Evolutionary conservation across 2,329 filamentous ascomycete genomes (phyloP), one percentile per base, ranked within the genome.

Genomic region (Thelonectria olida): DNA sequence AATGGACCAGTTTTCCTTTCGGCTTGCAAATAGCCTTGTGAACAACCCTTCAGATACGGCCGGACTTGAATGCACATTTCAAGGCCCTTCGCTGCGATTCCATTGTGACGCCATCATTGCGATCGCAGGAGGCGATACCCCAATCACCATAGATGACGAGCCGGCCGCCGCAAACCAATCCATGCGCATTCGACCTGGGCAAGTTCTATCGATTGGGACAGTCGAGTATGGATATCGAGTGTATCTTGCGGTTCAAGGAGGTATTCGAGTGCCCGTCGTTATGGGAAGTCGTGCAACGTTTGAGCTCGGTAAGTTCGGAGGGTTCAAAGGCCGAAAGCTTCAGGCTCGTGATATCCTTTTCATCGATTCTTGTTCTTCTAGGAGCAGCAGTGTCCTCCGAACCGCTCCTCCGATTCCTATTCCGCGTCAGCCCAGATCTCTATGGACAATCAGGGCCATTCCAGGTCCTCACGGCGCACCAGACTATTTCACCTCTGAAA

Each of bases 381-480:
- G 1, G 1, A 6, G n/a, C 1, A 34, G 20, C 1, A 51, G 41
- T 0, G 1, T 1, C 5, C 22, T 45, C 22, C 47, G n/a, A 2
- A 8, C 19, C 2, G 15, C 39, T n/a, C 49, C 62, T 3, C 48
- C 54, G 0, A 38, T 67, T 1, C 70, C 71, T 25, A 66, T 77
- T 5, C 69, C 67, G 1, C 52, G 50, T 31, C 67, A 71, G 36
- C 66, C 71, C 3, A 69, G 70, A 2, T 66, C 72, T 4, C 60
- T 63, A 2, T 74, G 75, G 74, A 70, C 58, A 0, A 69, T 80
- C 10, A 58, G 71, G 25, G 78, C 76, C 2, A 66, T 80, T 7
- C 77, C 76, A 1, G 78, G 79, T 0, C 79, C 79, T 0, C 78
- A 80, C 17, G 75, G 75, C 1, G 71, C 77, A 1, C 74, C 75